A percentile compares a stretch with the other conserved stretches of the same genome.
These are phyloP conservation scores for Cochlearia excelsa DNA, from an alignment of 345 rosid species.

Conservation along the genomic window DNA sequence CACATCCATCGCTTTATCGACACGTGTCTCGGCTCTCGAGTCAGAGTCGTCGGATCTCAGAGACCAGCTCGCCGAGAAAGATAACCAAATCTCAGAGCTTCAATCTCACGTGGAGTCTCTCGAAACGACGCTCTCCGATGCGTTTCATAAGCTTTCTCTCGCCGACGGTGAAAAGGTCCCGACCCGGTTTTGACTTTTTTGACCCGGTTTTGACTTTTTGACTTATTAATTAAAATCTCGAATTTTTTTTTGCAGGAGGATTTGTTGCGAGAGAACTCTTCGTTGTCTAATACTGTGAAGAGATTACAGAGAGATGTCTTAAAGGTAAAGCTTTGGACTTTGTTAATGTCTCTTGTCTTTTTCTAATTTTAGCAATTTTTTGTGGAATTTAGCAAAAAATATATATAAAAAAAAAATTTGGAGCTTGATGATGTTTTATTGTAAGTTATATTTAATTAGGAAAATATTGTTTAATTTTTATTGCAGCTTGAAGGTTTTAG, in stretches of 20 bases:
- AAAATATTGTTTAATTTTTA: neutral
- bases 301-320: conserved; percentile 93
- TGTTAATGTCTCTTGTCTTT: neutral
- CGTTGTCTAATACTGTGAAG: conserved; percentile 59
- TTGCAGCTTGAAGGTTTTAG: conserved; percentile 84
- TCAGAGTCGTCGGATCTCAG: conserved; percentile 62
- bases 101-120: conserved; percentile 65
- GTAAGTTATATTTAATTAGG: neutral
- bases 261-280: conserved; percentile 60
- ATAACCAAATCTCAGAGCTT: conserved; percentile 57
- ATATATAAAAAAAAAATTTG: neutral
- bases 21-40: conserved; percentile 86
- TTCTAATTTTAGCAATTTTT: conserved; percentile 4
- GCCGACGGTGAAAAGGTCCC: conserved; percentile 64
- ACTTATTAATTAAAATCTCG: neutral
- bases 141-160: conserved; percentile 52
- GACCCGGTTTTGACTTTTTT: conserved; percentile 17
- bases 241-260: conserved; percentile 49
- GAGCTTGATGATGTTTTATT: conserved; percentile 14
- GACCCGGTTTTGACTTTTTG: neutral
- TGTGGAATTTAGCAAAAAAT: too few species aligned
- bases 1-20: conserved; percentile 87
- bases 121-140: conserved; percentile 61
- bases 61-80: conserved; percentile 55
- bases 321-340: conserved; percentile 46